A percentile compares a stretch with the other conserved stretches of the same genome.
Evolutionary conservation across 352 stramenopile genomes (phyloP).

Genomic region (Pythium pyrilobum): DNA sequence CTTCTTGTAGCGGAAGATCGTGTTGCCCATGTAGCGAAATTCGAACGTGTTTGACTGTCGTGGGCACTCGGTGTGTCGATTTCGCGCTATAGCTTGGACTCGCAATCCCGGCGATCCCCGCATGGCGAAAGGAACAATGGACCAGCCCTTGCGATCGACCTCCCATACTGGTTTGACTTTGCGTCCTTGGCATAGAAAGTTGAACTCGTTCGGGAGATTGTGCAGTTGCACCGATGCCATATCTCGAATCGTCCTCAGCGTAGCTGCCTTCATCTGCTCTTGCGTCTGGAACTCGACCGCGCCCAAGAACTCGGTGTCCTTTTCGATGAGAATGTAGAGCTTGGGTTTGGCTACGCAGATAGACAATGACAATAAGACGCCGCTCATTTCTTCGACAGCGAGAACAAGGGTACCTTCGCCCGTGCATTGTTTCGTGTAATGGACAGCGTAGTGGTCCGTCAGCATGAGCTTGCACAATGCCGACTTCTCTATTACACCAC

Average conservation of each 20-base stretch:
- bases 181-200: constrained; percentile 48
- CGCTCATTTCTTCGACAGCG: background rate
- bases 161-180: constrained; percentile 50
- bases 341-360: constrained; percentile 47
- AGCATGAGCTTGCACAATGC: constrained; percentile 50
- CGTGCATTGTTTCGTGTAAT: constrained; percentile 63
- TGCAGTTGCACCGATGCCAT: constrained; percentile 39
- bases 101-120: constrained; percentile 46
- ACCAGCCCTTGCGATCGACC: constrained; percentile 46
- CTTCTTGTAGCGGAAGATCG: constrained; percentile 59
- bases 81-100: constrained; percentile 25
- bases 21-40: constrained; percentile 60
- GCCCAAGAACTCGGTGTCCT: constrained; percentile 51
- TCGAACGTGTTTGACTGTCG: constrained; percentile 33
- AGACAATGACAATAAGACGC: background rate
- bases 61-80: constrained; percentile 35
- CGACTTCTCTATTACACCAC: constrained; percentile 26
- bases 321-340: constrained; percentile 58
- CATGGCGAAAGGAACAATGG: constrained; percentile 52
- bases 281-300: constrained; percentile 51
- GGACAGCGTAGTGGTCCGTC: constrained; percentile 38
- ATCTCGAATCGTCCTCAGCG: constrained; percentile 40
- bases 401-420: constrained; percentile 31
- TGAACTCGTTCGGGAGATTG: constrained; percentile 35
- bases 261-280: constrained; percentile 44